These are phyloP conservation scores for Agapanthus africanus DNA, from an alignment of 106 monocot genomes.

Conservation along the genomic window DNA sequence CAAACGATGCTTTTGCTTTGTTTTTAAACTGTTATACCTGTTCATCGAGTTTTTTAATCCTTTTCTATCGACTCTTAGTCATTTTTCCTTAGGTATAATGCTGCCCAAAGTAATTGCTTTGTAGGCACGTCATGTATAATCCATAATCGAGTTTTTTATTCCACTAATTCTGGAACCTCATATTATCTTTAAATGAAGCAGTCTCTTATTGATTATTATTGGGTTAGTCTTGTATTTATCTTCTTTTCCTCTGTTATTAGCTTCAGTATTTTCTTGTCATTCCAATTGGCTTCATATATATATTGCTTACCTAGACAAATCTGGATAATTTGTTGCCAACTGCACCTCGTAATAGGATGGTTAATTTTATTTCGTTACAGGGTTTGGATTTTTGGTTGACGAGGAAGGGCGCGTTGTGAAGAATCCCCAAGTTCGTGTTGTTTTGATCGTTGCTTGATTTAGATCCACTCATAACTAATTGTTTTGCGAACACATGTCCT, in stretches of 20 bases:
- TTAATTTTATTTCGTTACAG: constrained; percentile 27
- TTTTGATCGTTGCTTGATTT: constrained; percentile 3
- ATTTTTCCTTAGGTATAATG: constrained; percentile 58
- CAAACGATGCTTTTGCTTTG: not conserved
- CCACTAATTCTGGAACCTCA: not conserved
- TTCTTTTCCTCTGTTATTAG: not conserved
- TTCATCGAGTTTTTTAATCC: not conserved
- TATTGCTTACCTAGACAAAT: not conserved
- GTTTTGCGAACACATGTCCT: too few relatives aligned
- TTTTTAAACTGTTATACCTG: not conserved
- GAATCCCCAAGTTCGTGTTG: constrained; percentile 82
- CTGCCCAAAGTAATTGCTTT: constrained; percentile 63
- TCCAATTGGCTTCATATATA: not conserved
- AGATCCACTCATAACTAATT: too few relatives aligned
- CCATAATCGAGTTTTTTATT: constrained; percentile 50
- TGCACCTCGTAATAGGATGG: not conserved
- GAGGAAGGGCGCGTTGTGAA: constrained; percentile 60
- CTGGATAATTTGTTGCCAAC: not conserved
- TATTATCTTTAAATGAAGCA: not conserved
- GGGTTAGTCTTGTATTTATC: not conserved
- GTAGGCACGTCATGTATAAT: constrained; percentile 68
- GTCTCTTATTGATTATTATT: not conserved
- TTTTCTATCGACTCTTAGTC: not conserved
- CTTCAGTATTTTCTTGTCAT: not conserved
- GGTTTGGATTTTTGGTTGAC: constrained; percentile 90